Evolutionary conservation across 768 basidiomycete species (phyloP), one percentile per base, ranked within the genome.

Genomic region (Boletus subcaerulescens): DNA sequence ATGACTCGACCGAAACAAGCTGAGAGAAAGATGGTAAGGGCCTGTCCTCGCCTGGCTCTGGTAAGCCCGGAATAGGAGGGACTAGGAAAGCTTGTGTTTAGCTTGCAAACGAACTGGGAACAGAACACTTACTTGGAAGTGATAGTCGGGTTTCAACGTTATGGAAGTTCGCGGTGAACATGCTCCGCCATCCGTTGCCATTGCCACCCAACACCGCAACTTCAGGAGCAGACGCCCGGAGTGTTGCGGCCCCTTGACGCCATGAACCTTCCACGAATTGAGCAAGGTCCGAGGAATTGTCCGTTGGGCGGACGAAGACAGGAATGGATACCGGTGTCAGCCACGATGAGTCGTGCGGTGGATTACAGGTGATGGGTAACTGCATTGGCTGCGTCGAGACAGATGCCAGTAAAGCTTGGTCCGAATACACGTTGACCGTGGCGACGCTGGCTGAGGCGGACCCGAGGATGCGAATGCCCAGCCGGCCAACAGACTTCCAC

Each of bases 401-500:
- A 0, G 72, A 71, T 5, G 78, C 77, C 6, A 91, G 79, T 4
- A 75, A 59, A 9, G 69, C 57, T 48, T 17, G 52, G 43, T 77
- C 68, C 6, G 84, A 77, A 24, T 74, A 69, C 3, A 91, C 64
- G 31, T 74, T 65, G 55, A 87, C 75, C 3, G 76, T 77, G 44
- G 76, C 78, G 50, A 86, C 69, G 50, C 77, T 71, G 40, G 87
- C 76, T 5, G 87, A 78, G 13, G 88, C 80, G 14, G 70, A 74
- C 57, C 81, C 80, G 49, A 92, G 60, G 13, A 65, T 70, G 33
- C 75, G 74, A 31, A 91, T 77, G 6, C 86, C 81, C 79, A 87
- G 85, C 33, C 86, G 77, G 3, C 88, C 89, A 17, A 90, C 53
- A 2, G 79, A 73, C 69, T 86, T 90, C 84, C 85, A 87, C 31